A percentile compares a stretch with the other conserved stretches of the same genome.
phyloP scores from a whole-genome alignment of 192 early-diverging fungal species.

The Coemansia sp. region DNA sequence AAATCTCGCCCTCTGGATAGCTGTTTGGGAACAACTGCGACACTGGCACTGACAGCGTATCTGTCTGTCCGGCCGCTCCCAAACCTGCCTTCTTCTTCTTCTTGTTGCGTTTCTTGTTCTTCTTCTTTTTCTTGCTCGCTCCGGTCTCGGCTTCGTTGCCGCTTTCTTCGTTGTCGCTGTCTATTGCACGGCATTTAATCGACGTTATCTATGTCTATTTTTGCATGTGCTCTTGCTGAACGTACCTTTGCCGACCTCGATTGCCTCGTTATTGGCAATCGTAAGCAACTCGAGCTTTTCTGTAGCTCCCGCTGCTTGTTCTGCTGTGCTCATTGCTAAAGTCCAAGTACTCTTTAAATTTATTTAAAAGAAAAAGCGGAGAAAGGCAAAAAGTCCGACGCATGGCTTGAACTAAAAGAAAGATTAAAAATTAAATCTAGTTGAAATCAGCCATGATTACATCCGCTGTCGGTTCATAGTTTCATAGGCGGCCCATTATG shows the following conservation, averaged over 20 bases:
- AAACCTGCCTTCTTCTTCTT: slow-evolving; percentile 60
- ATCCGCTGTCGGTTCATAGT: too few species aligned
- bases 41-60: slow-evolving; percentile 72
- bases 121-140: slow-evolving; percentile 49
- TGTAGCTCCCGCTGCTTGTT: slow-evolving; percentile 1
- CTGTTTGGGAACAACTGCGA: slow-evolving; percentile 76
- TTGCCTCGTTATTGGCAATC: slow-evolving; percentile 4
- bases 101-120: slow-evolving; percentile 69
- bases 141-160: not conserved
- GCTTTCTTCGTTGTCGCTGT: slow-evolving; percentile 7
- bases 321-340: slow-evolving; percentile 21
- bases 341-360: not conserved
- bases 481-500: too few species aligned
- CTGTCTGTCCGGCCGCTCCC: slow-evolving; percentile 57
- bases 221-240: not conserved
- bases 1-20: slow-evolving; percentile 81
- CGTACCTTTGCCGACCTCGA: slow-evolving; percentile 18
- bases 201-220: not conserved
- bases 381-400: not conserved
- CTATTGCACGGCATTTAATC: not conserved
- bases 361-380: not conserved
- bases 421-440: too few species aligned
- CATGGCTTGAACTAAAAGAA: too few species aligned
- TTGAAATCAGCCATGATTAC: too few species aligned
- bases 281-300: slow-evolving; percentile 14